phyloP scores from a whole-genome alignment of 2,329 filamentous ascomycete species.

The Xylaria hypoxylon region DNA sequence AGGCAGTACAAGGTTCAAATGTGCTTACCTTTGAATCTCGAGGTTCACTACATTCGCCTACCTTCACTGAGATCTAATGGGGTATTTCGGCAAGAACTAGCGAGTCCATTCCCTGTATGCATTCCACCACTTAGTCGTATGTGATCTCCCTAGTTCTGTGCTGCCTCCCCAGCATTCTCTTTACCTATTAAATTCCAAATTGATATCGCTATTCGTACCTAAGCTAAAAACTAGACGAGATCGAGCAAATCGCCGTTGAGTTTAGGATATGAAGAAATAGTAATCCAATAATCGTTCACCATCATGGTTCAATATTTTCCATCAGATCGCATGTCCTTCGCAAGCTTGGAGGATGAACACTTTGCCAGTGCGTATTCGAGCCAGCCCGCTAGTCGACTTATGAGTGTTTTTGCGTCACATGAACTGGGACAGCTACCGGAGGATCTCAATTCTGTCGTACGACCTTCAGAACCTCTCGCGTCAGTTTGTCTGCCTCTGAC shows the following conservation, averaged over 20 bases:
- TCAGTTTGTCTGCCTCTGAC: constrained; percentile 22
- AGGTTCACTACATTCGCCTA: neutral
- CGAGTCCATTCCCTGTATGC: neutral
- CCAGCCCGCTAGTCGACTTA: constrained; percentile 40
- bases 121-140: neutral
- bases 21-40: neutral
- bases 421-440: constrained; percentile 31
- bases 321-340: constrained; percentile 27
- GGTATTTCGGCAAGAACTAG: neutral
- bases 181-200: constrained; percentile 32
- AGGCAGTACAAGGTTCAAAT: neutral
- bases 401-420: constrained; percentile 36
- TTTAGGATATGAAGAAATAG: constrained; percentile 26
- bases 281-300: neutral
- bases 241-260: neutral
- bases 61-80: neutral
- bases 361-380: constrained; percentile 47
- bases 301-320: constrained; percentile 28
- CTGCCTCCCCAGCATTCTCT: neutral
- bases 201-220: constrained; percentile 37
- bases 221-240: constrained; percentile 16
- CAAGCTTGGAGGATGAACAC: constrained; percentile 41
- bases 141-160: neutral
- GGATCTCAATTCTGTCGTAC: constrained; percentile 7
- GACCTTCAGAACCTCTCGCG: constrained; percentile 36